Base-by-base conservation (phyloP, 371 early-diverging fungal genomes). In the Mortierella polycephala region DNA sequence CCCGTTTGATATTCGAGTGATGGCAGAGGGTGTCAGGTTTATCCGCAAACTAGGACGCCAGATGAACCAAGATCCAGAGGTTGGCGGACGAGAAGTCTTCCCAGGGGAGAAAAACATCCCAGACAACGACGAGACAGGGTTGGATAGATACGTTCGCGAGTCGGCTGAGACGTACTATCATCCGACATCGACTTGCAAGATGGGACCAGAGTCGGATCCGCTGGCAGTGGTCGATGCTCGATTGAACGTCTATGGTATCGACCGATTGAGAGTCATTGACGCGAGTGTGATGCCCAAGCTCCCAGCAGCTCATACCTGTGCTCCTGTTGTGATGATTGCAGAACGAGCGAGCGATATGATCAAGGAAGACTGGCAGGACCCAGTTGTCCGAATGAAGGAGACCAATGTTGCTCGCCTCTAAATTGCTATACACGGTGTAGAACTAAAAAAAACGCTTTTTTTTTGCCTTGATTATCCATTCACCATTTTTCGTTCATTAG, bases 151-250 rank as follows among this genome's bases (percentile, higher is more conserved):
- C 63, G 57, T 67, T 50, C 60, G 62, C 30, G 39, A 59, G 21
- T 53, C 69, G 47, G 46, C 55, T 39, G 47, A 57, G 1, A 56
- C 46, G 45, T 69, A 62, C 20, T 69, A 62, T 42, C 80, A 79
- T 21, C 63, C 80, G 3, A 61, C 65, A 4, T 49, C 60, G 14
- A 79, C 80, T 2, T 79, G 74, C 56, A 66, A 71, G n/a, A 82
- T 85, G 83, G 83, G 83, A 1, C 68, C 71, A 6, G 40, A 69
- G 10, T 53, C 59, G 11, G 73, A 83, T 39, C 73, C 75, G 0
- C 7, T 60, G 50, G 83, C 81, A 6, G 83, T 83, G 0, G 85
- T 83, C 9, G 83, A 83, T 52, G 42, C 80, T 2, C 66, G 72
- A 1, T 52, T 83, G 54, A 76, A 67, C 40, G 82, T 83, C 16